Evolutionary conservation across 768 basidiomycete species (phyloP), one percentile per base, ranked within the genome.

Genomic region (Russula sp.): DNA sequence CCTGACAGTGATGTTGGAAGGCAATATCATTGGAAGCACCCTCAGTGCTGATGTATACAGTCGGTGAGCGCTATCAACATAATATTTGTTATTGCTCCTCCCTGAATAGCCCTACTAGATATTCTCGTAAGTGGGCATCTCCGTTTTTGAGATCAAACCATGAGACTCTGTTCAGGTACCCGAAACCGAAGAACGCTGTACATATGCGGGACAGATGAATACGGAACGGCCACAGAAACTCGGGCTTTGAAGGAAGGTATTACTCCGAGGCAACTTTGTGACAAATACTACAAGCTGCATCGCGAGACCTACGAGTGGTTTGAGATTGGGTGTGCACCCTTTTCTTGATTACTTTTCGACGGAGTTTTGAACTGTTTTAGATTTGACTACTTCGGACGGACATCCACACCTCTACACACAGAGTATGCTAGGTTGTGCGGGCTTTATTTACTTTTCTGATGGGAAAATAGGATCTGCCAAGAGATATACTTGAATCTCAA

Each of bases 191-290:
- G 88, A 50, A 96, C 94, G 0, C 80, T 98, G 36, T 99, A 96
- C 73, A 83, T 99, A 61, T 99, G 97, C 75, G 97, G 97, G 30
- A 98, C 97, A 5, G 97, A 99, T 73, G 97, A 99, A 76, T 99
- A 99, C 71, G 97, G 97, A n/a, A 99, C 97, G 8, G 96, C 97
- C 0, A 97, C 97, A 0, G 97, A 99, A 79, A 98, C 95, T 2
- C 95, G 97, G 75, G 96, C 97, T 4, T 75, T 93, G 64, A 93
- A 94, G 72, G 93, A 96, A 73, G 85, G 87, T 0, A 74, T 94
- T 44, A 85, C 90, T 13, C 90, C 94, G 0, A 79, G 79, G 65
- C 84, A 87, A 69, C 80, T 98, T 2, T 97, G 94, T 74, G 90
- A 94, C 76, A 94, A 95, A 76, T 98, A 98, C 74, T 78, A 95